Base-by-base conservation (phyloP, 768 basidiomycete genomes). In the Agrocybe pediades region DNA sequence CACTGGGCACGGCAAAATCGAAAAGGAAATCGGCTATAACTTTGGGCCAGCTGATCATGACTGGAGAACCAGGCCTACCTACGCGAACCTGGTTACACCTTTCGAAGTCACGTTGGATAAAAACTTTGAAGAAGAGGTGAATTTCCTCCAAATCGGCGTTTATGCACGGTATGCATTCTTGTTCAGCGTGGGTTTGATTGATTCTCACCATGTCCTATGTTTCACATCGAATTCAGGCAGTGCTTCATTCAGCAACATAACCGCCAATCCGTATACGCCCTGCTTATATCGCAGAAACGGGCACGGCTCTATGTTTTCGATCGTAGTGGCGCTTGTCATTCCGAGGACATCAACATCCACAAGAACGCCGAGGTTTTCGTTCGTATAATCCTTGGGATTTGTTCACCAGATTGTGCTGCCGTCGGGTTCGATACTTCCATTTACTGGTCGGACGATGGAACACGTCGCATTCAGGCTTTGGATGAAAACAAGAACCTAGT, bases 381-480 rank as follows among this genome's bases (percentile, higher is more conserved):
- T 26, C 56, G 60, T 16, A 46, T 66, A 23, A 27, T 68, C 43
- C 54, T 64, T 20, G 60, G 61, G 23, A 19, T 65, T 27, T 46
- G 50, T 16, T 62, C 62, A 1, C 26, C 56, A 2, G 41, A 61
- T 20, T 53, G 62, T 41, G 44, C 41, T 1, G 42, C 50, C 13
- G 47, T 66, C n/a, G 66, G 66, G 9, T 61, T 58, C 33, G 63
- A 66, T 29, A 63, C 62, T 0, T 57, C 42, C 26, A 56, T 66
- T 13, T 59, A 53, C 23, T 68, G 63, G 65, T 7, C 45, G n/a
- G n/a, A n/a, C 9, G 41, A 39, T 9, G 49, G 48, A 4, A 25
- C 40, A 17, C 54, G 52, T 2, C 24, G 39, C 7, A 46, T 64
- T 16, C 40, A 26, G 6, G 17, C 57, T 13, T 19, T 23, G 36